Evolutionary conservation across 306 rosid species (phyloP).

Genomic region (Aeschynomene evenia): DNA sequence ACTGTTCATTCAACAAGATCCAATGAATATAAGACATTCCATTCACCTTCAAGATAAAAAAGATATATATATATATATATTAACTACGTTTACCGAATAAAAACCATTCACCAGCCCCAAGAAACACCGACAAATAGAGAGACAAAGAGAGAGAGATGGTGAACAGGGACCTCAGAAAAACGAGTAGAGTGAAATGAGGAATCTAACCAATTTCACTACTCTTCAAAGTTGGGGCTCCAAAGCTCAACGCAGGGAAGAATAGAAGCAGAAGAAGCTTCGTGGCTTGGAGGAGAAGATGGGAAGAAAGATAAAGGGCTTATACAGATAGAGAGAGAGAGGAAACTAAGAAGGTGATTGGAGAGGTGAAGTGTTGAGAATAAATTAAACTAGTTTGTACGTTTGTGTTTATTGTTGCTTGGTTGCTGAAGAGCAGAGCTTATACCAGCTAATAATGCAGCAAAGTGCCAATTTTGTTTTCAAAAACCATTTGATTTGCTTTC

Average conservation of each 20-base stretch:
- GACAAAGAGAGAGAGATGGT: constrained; percentile 10
- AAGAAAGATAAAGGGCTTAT: neutral
- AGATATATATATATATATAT: neutral
- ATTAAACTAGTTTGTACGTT: constrained; percentile 30
- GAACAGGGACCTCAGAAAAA: constrained; percentile 32
- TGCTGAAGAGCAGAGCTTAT: constrained; percentile 34
- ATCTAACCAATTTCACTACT: constrained; percentile 27
- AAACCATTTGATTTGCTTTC: neutral
- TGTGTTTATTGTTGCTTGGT: constrained; percentile 35
- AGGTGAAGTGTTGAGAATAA: constrained; percentile 1
- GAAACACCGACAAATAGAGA: constrained; percentile 39
- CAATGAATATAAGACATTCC: constrained; percentile 11
- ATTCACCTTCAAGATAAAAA: neutral
- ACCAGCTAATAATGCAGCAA: constrained; percentile 21
- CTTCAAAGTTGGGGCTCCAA: constrained; percentile 17
- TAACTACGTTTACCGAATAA: neutral
- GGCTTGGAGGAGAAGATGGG: neutral
- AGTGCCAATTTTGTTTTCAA: neutral
- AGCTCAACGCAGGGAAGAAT: neutral
- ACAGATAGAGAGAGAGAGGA: constrained; percentile 10
- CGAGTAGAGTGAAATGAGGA: constrained; percentile 28
- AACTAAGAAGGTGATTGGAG: neutral
- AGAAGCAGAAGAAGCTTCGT: constrained; percentile 25
- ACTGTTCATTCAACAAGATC: neutral
- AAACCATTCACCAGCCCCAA: constrained; percentile 1